Evolutionary conservation across 768 basidiomycete species (phyloP), one percentile per base, ranked within the genome.

Genomic region (Panaeolus cyanescens): DNA sequence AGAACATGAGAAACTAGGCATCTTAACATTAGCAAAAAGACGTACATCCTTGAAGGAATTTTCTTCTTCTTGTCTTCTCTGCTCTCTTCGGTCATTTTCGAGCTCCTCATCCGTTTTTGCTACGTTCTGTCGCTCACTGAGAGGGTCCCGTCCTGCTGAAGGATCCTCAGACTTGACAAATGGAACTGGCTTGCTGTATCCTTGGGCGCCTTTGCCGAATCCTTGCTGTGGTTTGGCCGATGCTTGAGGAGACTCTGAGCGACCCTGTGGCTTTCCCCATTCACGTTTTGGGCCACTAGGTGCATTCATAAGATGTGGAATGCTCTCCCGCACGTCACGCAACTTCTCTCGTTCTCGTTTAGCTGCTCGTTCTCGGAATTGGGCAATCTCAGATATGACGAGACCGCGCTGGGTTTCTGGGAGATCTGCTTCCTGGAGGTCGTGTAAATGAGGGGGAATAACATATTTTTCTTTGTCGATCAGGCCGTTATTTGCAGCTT

Each of bases 381-480:
- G 90, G 0, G 95, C 95, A 62, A 99, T 99, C 72, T 98, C 95
- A 31, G 92, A 93, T 63, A 98, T 92, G 62, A 99, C 95, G 58
- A 95, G 88, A 5, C 92, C 94, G 33, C 96, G 90, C 64, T 85
- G 87, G 0, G 93, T 93, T 77, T 99, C 97, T 22, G 97, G 96
- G 40, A 99, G 85, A 71, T 99, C 97, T 56, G 95, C 93, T 77
- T 97, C 95, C 71, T 95, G 92, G 40, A 99, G 83, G 76, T 99
- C 97, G 75, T 94, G 93, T 19, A 99, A 83, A 76, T 99, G 97
- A n/a, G 93, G 92, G 25, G 95, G 95, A 40, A 97, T 93, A 64
- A 93, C 83, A 72, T 93, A 92, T 83, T 90, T 89, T 75, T 94
- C 91, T 70, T 91, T 89, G 75, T 92, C 90, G 57, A 87, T 85